Evolutionary conservation across 2,329 filamentous ascomycete genomes (phyloP).

Genomic region (Aspergillus awamori): DNA sequence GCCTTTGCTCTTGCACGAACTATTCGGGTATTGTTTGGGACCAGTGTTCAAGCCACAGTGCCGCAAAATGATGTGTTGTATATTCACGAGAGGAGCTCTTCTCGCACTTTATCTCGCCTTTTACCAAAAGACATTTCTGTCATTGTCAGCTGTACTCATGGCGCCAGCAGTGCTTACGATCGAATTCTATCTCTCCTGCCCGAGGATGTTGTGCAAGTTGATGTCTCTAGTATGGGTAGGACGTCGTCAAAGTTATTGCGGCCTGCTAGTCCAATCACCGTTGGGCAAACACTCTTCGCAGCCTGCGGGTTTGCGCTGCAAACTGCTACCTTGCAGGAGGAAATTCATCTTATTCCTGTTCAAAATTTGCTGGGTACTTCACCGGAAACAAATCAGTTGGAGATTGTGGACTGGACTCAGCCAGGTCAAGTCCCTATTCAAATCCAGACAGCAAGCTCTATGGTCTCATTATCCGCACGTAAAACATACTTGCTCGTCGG

Average conservation of each 20-base stretch:
- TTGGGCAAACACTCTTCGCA: not conserved
- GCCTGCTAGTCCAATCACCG: not conserved
- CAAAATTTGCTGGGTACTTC: not conserved
- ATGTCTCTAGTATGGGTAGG: not conserved
- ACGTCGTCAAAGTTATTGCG: not conserved
- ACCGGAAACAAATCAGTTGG: not conserved
- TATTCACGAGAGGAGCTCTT: not conserved
- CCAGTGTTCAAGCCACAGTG: not conserved
- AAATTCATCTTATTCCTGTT: not conserved
- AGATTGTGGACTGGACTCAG: not conserved
- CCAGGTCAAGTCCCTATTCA: not conserved
- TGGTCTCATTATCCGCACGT: not conserved
- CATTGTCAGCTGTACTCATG: not conserved
- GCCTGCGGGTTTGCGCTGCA: slow-evolving; percentile 6
- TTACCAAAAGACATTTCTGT: not conserved
- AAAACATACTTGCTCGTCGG: slow-evolving; percentile 8
- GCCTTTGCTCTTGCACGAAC: not conserved
- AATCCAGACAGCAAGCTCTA: slow-evolving; percentile 5
- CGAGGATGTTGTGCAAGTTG: not conserved
- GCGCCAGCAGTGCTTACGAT: not conserved
- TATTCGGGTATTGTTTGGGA: not conserved
- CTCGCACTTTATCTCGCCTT: not conserved
- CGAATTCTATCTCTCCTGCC: not conserved
- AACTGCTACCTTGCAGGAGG: not conserved
- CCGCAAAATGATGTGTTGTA: not conserved